A percentile compares a stretch with the other conserved stretches of the same genome.
phyloP scores from a whole-genome alignment of 2,329 filamentous ascomycete species.

The Fusarium devonianum region DNA sequence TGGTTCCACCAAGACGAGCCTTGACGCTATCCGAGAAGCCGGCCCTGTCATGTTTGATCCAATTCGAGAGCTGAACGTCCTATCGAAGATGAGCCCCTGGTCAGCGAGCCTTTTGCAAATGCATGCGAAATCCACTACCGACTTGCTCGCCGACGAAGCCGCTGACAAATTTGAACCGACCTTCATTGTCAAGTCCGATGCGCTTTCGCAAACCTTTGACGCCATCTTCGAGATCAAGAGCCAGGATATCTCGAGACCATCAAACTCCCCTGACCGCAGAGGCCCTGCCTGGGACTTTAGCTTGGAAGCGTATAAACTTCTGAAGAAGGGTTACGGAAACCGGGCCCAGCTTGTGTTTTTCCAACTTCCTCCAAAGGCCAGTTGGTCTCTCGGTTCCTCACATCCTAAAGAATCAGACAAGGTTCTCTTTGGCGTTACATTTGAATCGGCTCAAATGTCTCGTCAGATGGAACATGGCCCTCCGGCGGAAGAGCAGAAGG shows the following conservation, averaged over 20 bases:
- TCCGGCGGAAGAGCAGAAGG: conserved; percentile 82
- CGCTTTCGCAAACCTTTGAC: conserved; percentile 64
- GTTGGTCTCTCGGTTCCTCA: conserved; percentile 43
- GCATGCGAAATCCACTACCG: conserved; percentile 77
- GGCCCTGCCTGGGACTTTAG: conserved; percentile 56
- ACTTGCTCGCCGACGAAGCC: conserved; percentile 75
- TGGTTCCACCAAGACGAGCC: conserved; percentile 43
- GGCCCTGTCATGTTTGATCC: conserved; percentile 82
- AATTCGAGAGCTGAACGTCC: conserved; percentile 75
- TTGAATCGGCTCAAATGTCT: conserved; percentile 74
- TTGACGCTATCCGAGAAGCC: conserved; percentile 51
- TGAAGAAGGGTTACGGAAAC: conserved; percentile 77
- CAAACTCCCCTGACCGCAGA: conserved; percentile 49
- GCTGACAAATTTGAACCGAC: conserved; percentile 84
- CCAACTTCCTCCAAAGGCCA: conserved; percentile 46
- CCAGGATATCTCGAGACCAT: conserved; percentile 39
- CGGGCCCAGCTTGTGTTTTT: conserved; percentile 74
- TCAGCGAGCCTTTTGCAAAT: conserved; percentile 77
- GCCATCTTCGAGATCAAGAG: conserved; percentile 50
- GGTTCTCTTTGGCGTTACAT: conserved; percentile 71
- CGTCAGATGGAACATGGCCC: conserved; percentile 89
- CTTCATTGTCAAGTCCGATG: conserved; percentile 73
- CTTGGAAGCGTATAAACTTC: conserved; percentile 66
- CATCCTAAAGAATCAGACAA: conserved; percentile 40
- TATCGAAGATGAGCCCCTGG: conserved; percentile 91